Base-by-base conservation (phyloP, 2,329 filamentous ascomycete genomes). In the Hypoxylon sp. region DNA sequence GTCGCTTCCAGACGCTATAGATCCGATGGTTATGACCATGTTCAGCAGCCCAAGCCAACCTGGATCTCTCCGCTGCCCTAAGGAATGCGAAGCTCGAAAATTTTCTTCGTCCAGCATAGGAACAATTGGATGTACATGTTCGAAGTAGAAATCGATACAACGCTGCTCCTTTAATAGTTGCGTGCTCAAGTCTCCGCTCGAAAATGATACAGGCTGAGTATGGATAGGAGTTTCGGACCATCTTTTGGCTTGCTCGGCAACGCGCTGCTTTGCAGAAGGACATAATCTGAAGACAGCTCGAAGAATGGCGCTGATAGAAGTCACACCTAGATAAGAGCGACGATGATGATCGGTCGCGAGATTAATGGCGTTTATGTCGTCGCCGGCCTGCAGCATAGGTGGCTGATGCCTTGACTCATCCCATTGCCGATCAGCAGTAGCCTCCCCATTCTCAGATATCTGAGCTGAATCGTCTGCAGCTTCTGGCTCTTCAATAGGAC, bases 1-100 rank as follows among this genome's bases (percentile, higher is more conserved):
- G 11, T 70, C 68, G n/a, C 68, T 70, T 4, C 68, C 68, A 6
- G 68, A 68, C 29, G 68, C 68, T 53, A 70, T 70, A 6, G 68
- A 70, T 24, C 68, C 68, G 13, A 70, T 68, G 17, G 68, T 70
- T 35, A 70, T 68, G 19, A 70, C 68, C 68, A 70, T 70, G 15
- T 70, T 68, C 2, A 70, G 24, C 17, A 70, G 46, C 1, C 68
- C 65, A 17, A 70, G 65, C 68, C 68, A 70, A 2, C 68, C 65
- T 10, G 65, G 61, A 19, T 70, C 68, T 46, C 58, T 70, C 13
- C 68, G 62, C 8, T 58, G 48, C 6, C 53, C 64, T 5, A 61
- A 32, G 8, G 65, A 68, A n/a, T 70, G 68, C 3, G 65, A 65
- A 21, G 50, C 6, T 17, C 68, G 68, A 48, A 70, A 70, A 1